Conservation (phyloP, 805 yeast genomes). For the Komagataella kurtzmanii region DNA sequence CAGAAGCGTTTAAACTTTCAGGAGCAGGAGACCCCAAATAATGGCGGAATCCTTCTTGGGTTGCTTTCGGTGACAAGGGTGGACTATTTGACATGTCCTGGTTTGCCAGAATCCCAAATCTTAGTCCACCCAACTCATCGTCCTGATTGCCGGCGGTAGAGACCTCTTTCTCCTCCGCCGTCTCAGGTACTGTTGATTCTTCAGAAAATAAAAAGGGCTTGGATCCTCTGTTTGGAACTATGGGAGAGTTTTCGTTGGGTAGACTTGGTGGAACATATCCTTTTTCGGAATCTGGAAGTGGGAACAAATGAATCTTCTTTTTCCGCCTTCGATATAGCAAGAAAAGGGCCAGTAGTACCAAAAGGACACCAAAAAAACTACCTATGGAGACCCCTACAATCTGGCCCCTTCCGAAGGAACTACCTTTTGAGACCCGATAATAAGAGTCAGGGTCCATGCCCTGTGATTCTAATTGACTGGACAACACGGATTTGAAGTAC, state of each 20-base stretch:
- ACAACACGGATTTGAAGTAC: neutral
- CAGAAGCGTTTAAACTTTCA: neutral
- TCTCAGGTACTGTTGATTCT: neutral
- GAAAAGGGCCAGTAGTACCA: slow-evolving; percentile 6
- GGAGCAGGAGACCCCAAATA: neutral
- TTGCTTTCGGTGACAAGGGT: neutral
- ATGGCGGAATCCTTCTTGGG: neutral
- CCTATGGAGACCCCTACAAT: slow-evolving; percentile 19
- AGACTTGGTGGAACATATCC: neutral
- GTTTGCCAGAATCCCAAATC: slow-evolving; percentile 1
- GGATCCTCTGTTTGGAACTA: neutral
- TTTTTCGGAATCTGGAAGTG: neutral
- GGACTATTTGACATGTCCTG: slow-evolving; percentile 1
- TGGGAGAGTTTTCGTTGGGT: neutral
- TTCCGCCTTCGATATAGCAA: slow-evolving; percentile 1
- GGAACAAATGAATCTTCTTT: neutral
- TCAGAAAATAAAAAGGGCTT: neutral
- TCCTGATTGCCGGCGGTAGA: neutral
- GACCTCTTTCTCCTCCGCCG: neutral
- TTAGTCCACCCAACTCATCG: neutral
- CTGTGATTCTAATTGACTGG: slow-evolving; percentile 7
- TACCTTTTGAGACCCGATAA: slow-evolving; percentile 1
- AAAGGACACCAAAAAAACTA: slow-evolving; percentile 5
- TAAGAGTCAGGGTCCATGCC: slow-evolving; percentile 10
- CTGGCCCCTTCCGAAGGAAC: slow-evolving; percentile 8